phyloP scores from a whole-genome alignment of 345 rosid genomes.

The Acer yangbiense region DNA sequence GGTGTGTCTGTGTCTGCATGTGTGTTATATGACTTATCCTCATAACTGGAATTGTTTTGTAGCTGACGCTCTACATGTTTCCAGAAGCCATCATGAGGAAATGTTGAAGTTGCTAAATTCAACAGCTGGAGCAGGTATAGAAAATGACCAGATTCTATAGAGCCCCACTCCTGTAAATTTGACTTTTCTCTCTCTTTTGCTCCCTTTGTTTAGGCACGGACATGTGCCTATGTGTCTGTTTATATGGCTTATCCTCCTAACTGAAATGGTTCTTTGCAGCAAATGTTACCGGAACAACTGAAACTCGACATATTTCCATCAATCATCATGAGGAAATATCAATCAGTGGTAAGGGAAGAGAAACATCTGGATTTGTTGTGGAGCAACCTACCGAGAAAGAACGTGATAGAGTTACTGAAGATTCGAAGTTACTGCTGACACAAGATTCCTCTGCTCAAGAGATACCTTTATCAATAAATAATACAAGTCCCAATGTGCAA shows the following conservation, averaged over 20 bases:
- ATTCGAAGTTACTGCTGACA: slow-evolving; percentile 27
- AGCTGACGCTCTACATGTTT: slow-evolving; percentile 26
- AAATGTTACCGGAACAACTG: slow-evolving; percentile 30
- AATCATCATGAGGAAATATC: slow-evolving; percentile 34
- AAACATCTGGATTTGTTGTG: slow-evolving; percentile 32
- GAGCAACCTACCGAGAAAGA: slow-evolving; percentile 38
- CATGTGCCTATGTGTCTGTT: slow-evolving; percentile 7
- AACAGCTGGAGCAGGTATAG: slow-evolving; percentile 15
- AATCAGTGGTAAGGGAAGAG: slow-evolving; percentile 32
- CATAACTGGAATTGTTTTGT: slow-evolving; percentile 20
- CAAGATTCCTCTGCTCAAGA: slow-evolving; percentile 36
- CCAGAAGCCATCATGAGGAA: slow-evolving; percentile 34
- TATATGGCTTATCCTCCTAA: slow-evolving; percentile 16
- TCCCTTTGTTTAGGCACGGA: background rate
- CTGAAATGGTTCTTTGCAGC: slow-evolving; percentile 33
- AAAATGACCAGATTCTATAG: slow-evolving; percentile 19
- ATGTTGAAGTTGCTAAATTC: slow-evolving; percentile 25
- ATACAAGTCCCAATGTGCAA: slow-evolving; percentile 30
- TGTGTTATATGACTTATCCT: slow-evolving; percentile 13
- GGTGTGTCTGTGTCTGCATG: background rate
- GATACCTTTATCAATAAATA: slow-evolving; percentile 22
- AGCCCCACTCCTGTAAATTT: slow-evolving; percentile 25
- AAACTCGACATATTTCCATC: slow-evolving; percentile 22
- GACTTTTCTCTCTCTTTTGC: background rate
- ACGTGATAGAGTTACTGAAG: slow-evolving; percentile 36